Evolutionary conservation across 1,139 yeast genomes (phyloP).

Genomic region (Taphrina wiesneri): DNA sequence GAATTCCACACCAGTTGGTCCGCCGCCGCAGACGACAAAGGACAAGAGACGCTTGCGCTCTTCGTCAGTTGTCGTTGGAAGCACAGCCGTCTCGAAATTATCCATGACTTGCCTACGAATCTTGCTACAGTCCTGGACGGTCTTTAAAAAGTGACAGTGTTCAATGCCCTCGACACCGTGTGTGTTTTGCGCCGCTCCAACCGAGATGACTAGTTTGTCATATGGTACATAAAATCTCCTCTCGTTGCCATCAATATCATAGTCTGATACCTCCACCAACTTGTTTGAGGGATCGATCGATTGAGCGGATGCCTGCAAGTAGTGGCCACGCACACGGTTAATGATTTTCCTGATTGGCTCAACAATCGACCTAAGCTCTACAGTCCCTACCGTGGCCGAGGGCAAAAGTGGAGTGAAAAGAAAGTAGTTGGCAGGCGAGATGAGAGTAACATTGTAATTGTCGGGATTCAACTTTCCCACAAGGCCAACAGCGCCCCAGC

Average conservation of each 20-base stretch:
- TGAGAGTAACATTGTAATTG: constrained; percentile 80
- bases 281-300: constrained; percentile 70
- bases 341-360: constrained; percentile 62
- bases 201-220: constrained; percentile 64
- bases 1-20: constrained; percentile 70
- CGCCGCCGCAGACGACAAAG: constrained; percentile 70
- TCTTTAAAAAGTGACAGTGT: constrained; percentile 59
- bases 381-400: constrained; percentile 89
- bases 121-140: constrained; percentile 62
- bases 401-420: constrained; percentile 87
- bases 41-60: constrained; percentile 60
- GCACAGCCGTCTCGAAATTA: constrained; percentile 41
- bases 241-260: constrained; percentile 55
- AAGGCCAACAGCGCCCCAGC: constrained; percentile 78
- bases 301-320: constrained; percentile 89
- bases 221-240: constrained; percentile 62
- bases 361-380: constrained; percentile 81
- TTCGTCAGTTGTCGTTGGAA: constrained; percentile 49
- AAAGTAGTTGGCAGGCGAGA: constrained; percentile 93
- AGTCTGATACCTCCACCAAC: constrained; percentile 59
- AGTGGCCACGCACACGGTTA: constrained; percentile 75
- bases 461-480: constrained; percentile 83
- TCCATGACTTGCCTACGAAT: constrained; percentile 57
- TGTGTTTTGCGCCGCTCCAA: constrained; percentile 64
- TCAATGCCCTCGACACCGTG: constrained; percentile 67